Evolutionary conservation across 1,284 basidiomycete genomes (phyloP).

Genomic region (Microbotryum intermedium): DNA sequence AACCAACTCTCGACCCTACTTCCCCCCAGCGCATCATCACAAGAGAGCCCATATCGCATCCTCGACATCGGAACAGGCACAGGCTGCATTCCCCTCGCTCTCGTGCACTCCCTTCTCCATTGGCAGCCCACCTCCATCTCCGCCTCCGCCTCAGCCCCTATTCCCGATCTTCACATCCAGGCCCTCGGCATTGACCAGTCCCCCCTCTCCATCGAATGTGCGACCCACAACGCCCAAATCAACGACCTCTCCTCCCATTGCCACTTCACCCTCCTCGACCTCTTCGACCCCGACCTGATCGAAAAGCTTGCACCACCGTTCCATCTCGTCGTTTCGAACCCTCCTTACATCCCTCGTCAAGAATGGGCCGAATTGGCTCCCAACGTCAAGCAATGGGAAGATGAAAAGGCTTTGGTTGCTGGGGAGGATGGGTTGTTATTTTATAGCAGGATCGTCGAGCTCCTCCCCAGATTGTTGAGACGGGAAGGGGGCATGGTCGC

Average conservation of each 20-base stretch:
- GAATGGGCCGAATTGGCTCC: conserved; percentile 57
- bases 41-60: conserved; percentile 37
- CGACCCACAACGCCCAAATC: conserved; percentile 55
- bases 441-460: conserved; percentile 60
- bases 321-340: conserved; percentile 79
- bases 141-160: conserved; percentile 23
- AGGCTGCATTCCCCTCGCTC: conserved; percentile 67
- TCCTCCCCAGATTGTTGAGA: conserved; percentile 48
- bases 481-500: conserved; percentile 51
- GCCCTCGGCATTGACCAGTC: conserved; percentile 65
- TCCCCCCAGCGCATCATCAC: not conserved
- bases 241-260: conserved; percentile 16
- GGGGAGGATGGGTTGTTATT: conserved; percentile 57
- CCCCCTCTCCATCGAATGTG: conserved; percentile 57
- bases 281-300: conserved; percentile 42
- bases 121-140: not conserved
- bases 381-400: conserved; percentile 69
- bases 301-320: conserved; percentile 39
- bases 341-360: conserved; percentile 72
- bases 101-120: not conserved
- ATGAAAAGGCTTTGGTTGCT: conserved; percentile 64
- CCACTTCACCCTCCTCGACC: conserved; percentile 40
- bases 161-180: conserved; percentile 23
- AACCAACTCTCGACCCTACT: conserved; percentile 26
- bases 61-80: conserved; percentile 85